Conservation (phyloP, 352 stramenopile species). For the Saprolegnia diclina region DNA sequence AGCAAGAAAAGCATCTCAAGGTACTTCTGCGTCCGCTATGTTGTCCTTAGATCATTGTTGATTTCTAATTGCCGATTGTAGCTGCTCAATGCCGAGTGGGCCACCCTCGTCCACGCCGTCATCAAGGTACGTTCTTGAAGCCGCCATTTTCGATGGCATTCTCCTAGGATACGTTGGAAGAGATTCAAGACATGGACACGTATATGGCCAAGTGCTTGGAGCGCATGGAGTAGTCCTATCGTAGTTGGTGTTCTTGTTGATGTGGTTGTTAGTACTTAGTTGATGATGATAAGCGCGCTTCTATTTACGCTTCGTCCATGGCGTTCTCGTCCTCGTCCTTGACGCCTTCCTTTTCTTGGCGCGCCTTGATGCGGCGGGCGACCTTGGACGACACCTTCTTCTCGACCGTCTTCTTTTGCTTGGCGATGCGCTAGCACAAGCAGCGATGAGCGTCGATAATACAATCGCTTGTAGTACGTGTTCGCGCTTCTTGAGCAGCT, state of each 20-base stretch:
- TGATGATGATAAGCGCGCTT: conserved; percentile 2
- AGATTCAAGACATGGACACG: conserved; percentile 58
- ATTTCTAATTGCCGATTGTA: conserved; percentile 27
- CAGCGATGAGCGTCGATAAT: neutral
- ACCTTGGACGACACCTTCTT: conserved; percentile 78
- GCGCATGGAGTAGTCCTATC: conserved; percentile 34
- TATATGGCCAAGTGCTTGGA: conserved; percentile 64
- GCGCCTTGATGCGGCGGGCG: conserved; percentile 52
- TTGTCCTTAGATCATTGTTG: neutral
- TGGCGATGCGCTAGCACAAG: conserved; percentile 21
- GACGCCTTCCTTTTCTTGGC: conserved; percentile 49
- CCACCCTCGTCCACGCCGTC: conserved; percentile 42
- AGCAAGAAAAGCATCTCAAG: conserved; percentile 9
- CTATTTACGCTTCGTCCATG: conserved; percentile 34
- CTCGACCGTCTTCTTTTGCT: conserved; percentile 42
- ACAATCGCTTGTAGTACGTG: conserved; percentile 53
- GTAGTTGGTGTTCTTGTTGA: no score
- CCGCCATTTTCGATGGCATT: neutral
- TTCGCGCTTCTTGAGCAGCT: conserved; percentile 64
- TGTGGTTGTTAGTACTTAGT: neutral
- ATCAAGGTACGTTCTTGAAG: conserved; percentile 37
- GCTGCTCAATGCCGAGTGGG: conserved; percentile 55
- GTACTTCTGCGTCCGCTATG: no score
- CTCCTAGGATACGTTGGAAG: conserved; percentile 53
- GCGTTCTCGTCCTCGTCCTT: conserved; percentile 38